A percentile compares a stretch with the other conserved stretches of the same genome.
Conservation (phyloP, 306 rosid genomes). For the Acacia crassicarpa region DNA sequence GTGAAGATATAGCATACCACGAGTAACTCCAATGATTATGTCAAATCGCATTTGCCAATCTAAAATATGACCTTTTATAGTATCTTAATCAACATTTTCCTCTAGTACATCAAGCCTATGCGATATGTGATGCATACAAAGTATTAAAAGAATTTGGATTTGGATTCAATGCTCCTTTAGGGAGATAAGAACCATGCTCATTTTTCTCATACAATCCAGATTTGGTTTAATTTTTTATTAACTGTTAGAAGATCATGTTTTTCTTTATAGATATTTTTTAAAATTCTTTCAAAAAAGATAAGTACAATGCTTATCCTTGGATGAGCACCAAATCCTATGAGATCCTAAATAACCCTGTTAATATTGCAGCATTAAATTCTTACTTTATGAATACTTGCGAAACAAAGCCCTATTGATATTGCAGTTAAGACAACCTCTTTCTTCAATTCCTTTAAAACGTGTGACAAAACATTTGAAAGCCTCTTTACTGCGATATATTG, state of each 20-base stretch:
- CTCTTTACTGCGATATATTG: conserved; percentile 51
- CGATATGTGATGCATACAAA: not conserved
- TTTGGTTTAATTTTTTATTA: not conserved
- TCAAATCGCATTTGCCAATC: conserved; percentile 44
- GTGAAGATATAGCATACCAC: conserved; percentile 25
- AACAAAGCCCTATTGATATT: too few relatives aligned
- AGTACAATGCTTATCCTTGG: not conserved
- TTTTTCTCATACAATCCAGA: not conserved
- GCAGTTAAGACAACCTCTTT: conserved; percentile 37
- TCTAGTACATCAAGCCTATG: not conserved
- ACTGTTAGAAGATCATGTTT: not conserved
- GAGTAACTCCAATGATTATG: conserved; percentile 31
- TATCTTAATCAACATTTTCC: conserved; percentile 23
- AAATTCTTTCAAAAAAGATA: too few relatives aligned
- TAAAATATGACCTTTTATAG: conserved; percentile 7
- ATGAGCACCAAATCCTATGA: not conserved
- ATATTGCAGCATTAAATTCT: too few relatives aligned
- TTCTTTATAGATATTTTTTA: too few relatives aligned
- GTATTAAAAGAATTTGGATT: not conserved
- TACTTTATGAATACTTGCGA: too few relatives aligned
- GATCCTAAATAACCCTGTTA: too few relatives aligned
- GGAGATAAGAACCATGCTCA: not conserved
- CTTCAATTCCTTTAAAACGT: conserved; percentile 52
- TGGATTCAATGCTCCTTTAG: not conserved
- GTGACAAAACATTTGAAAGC: conserved; percentile 44